Percentiles rank a stretch among this genome's conserved stretches.
These are phyloP conservation scores for Neonothopanus nambi DNA, from an alignment of 1,284 basidiomycete species.

Conservation along the genomic window DNA sequence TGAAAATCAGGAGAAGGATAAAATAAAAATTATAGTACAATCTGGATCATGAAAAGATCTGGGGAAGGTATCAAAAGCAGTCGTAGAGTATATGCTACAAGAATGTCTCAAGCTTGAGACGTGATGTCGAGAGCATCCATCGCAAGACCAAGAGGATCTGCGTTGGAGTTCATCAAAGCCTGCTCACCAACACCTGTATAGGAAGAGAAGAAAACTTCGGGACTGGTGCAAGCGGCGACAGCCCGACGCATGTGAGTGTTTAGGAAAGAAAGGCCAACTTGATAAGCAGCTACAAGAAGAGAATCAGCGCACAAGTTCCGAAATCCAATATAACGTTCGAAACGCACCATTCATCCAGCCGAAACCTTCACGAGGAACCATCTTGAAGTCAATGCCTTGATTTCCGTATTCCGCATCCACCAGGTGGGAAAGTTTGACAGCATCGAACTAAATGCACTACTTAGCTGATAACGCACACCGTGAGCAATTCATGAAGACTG, in stretches of 20 bases:
- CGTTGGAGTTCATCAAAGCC: constrained; percentile 35
- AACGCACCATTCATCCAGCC: constrained; percentile 89
- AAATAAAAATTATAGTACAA: not conserved
- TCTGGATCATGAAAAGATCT: not conserved
- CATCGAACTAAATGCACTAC: constrained; percentile 72
- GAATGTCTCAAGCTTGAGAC: constrained; percentile 3
- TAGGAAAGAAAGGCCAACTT: constrained; percentile 93
- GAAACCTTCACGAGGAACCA: constrained; percentile 95
- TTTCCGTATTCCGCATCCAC: constrained; percentile 99
- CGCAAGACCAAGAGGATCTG: constrained; percentile 69
- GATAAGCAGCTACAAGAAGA: constrained; percentile 74
- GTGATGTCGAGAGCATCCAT: constrained; percentile 59
- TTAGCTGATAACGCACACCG: constrained; percentile 13
- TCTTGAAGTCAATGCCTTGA: constrained; percentile 96
- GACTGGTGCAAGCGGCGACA: constrained; percentile 89
- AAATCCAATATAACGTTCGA: constrained; percentile 24
- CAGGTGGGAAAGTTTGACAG: constrained; percentile 90
- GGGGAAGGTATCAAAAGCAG: not conserved
- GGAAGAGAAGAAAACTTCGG: constrained; percentile 82
- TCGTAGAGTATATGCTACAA: not conserved
- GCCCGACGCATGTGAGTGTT: constrained; percentile 94
- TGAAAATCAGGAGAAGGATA: not conserved
- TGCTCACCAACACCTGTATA: constrained; percentile 38
- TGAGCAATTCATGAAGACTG: constrained; percentile 14
- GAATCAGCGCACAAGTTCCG: too few relatives aligned